Conservation (phyloP, 345 rosid genomes). For the Camelina laxa region DNA sequence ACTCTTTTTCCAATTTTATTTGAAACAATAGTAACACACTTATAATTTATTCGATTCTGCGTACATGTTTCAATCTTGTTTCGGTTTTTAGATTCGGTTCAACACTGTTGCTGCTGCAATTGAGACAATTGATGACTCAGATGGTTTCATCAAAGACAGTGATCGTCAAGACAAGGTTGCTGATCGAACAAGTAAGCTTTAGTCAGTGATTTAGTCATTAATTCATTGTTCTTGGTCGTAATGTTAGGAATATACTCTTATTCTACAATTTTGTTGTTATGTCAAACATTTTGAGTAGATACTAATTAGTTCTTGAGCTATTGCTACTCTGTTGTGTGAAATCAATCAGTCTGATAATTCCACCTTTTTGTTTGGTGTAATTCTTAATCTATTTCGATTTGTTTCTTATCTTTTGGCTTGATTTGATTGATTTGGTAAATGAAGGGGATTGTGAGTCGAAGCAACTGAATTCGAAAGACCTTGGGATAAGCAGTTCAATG, state of each 20-base stretch:
- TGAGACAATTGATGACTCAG: constrained; percentile 55
- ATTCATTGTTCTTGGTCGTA: neutral
- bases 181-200: constrained; percentile 37
- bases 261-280: neutral
- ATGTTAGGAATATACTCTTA: too few species aligned
- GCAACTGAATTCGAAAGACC: constrained; percentile 53
- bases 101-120: constrained; percentile 52
- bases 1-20: constrained; percentile 13
- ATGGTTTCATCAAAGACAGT: constrained; percentile 35
- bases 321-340: too few species aligned
- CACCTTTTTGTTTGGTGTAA: neutral
- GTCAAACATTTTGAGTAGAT: neutral
- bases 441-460: constrained; percentile 53
- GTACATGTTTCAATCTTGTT: neutral
- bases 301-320: constrained; percentile 3
- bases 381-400: neutral
- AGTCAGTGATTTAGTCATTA: neutral
- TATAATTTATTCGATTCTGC: neutral
- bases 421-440: constrained; percentile 19
- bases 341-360: too few species aligned
- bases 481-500: constrained; percentile 57
- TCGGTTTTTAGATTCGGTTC: constrained; percentile 47
- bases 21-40: neutral
- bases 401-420: neutral
- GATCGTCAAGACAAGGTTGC: constrained; percentile 28